These are phyloP conservation scores for Cnidoscolus chayamansa DNA, from an alignment of 441 rosid genomes.

Conservation along the genomic window DNA sequence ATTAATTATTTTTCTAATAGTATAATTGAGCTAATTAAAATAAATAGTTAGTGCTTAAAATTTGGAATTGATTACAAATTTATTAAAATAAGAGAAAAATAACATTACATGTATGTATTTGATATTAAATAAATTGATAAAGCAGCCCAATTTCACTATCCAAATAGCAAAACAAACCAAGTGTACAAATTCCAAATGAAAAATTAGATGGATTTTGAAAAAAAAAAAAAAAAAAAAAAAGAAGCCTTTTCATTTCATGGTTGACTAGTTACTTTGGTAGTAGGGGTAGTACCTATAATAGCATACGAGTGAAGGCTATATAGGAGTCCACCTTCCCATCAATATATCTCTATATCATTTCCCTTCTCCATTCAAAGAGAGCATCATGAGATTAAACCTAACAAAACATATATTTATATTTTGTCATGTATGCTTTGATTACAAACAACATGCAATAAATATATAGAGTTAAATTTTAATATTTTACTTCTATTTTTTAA, in stretches of 20 bases:
- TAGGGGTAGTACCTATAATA: slow-evolving; percentile 16
- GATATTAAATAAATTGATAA: no score
- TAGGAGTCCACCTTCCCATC: slow-evolving; percentile 43
- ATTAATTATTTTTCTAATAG: no score
- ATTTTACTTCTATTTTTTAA: no score
- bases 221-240: neutral
- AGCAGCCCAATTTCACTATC: neutral
- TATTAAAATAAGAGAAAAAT: no score
- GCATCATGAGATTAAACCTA: slow-evolving; percentile 27
- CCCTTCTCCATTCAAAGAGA: slow-evolving; percentile 17
- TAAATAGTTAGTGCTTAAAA: no score
- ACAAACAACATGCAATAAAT: no score
- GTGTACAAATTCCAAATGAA: neutral
- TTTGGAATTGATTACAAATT: no score
- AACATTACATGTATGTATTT: no score
- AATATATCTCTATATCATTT: slow-evolving; percentile 28
- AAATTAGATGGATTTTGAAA: slow-evolving; percentile 24
- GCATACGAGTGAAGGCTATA: slow-evolving; percentile 21
- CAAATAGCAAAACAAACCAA: neutral
- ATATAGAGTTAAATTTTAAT: no score
- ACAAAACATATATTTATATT: no score
- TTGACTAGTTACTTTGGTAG: slow-evolving; percentile 39
- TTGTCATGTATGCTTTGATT: neutral
- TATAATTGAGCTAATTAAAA: no score
- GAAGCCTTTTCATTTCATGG: slow-evolving; percentile 33